A percentile compares a stretch with the other conserved stretches of the same genome.
Conservation (phyloP, 2,329 filamentous ascomycete genomes). For the Paecilomyces niveus region DNA sequence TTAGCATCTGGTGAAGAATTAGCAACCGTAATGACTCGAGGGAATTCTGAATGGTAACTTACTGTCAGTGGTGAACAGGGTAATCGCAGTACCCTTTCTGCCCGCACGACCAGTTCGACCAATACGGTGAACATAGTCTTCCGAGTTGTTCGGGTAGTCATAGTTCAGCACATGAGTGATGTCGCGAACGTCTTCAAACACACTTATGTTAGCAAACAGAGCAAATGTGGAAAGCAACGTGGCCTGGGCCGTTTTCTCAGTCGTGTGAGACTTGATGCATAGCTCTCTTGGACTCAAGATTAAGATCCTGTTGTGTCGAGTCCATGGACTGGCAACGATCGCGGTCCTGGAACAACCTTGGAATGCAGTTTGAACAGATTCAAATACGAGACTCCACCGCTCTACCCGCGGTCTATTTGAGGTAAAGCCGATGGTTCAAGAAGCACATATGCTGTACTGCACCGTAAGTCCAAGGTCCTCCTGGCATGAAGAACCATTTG, state of each 20-base stretch:
- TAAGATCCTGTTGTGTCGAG: constrained; percentile 40
- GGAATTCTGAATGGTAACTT: constrained; percentile 40
- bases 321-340: constrained; percentile 52
- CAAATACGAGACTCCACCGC: constrained; percentile 72
- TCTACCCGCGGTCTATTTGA: constrained; percentile 56
- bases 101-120: constrained; percentile 67
- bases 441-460: constrained; percentile 66
- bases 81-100: constrained; percentile 91
- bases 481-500: constrained; percentile 65
- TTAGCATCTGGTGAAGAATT: constrained; percentile 59
- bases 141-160: constrained; percentile 94
- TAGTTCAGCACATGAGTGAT: constrained; percentile 99
- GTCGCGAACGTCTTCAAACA: constrained; percentile 94
- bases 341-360: constrained; percentile 62
- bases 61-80: constrained; percentile 99
- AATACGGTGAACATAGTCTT: constrained; percentile 64
- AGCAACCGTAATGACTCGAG: not conserved
- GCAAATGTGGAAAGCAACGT: constrained; percentile 40
- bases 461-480: constrained; percentile 82
- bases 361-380: constrained; percentile 69
- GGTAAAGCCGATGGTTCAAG: constrained; percentile 68
- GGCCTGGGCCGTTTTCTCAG: constrained; percentile 47
- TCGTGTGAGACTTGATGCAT: constrained; percentile 55
- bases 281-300: constrained; percentile 47
- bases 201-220: constrained; percentile 67